A percentile compares a stretch with the other conserved stretches of the same genome.
These are phyloP conservation scores for Boechera retrofracta DNA, from an alignment of 345 rosid species.

Conservation along the genomic window DNA sequence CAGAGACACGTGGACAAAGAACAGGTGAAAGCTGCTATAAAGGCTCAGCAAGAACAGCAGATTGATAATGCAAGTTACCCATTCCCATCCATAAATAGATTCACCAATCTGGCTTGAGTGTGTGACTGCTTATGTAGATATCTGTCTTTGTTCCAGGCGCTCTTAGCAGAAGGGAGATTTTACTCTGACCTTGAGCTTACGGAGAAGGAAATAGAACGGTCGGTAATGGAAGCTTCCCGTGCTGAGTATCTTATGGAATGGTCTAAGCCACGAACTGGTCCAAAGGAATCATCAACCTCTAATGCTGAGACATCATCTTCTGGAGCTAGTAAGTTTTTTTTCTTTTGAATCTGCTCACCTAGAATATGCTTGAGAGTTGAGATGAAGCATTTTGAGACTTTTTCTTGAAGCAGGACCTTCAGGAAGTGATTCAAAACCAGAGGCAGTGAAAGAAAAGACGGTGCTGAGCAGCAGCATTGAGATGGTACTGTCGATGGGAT, in stretches of 20 bases:
- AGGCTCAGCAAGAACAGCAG: conserved; percentile 98
- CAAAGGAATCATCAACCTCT: conserved; percentile 77
- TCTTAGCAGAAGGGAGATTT: conserved; percentile 75
- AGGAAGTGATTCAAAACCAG: conserved; percentile 57
- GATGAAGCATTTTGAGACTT: conserved; percentile 3
- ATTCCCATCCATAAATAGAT: background rate
- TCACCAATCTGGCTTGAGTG: conserved; percentile 6
- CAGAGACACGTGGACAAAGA: conserved; percentile 91
- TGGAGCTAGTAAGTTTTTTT: conserved; percentile 76
- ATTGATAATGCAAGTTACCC: conserved; percentile 74
- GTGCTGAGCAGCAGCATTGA: conserved; percentile 74
- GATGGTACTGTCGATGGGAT: conserved; percentile 91
- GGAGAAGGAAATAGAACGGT: conserved; percentile 89
- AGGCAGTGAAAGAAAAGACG: conserved; percentile 45
- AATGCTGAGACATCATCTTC: conserved; percentile 93
- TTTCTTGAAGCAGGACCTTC: conserved; percentile 62
- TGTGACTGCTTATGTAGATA: background rate
- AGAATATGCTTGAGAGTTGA: background rate
- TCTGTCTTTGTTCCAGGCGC: conserved; percentile 65
- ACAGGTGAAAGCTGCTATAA: conserved; percentile 97
- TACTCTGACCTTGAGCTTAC: conserved; percentile 97
- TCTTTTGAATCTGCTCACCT: conserved; percentile 9
- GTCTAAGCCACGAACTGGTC: conserved; percentile 65
- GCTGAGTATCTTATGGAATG: conserved; percentile 90
- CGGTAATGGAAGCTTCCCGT: conserved; percentile 98